Conservation (phyloP, 116 monocot species). For the Trichopus zeylanicus region DNA sequence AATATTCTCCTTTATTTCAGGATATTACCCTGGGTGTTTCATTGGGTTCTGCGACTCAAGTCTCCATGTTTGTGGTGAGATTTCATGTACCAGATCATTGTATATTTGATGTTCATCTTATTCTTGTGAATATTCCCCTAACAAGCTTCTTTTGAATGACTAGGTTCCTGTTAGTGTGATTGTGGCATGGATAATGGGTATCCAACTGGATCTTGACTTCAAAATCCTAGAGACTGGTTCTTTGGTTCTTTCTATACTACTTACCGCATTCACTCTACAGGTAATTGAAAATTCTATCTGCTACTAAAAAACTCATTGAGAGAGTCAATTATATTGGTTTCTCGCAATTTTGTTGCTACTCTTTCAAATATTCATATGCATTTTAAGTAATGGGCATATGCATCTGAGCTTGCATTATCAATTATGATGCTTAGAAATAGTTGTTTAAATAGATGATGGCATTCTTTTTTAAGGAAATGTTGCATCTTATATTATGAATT, state of each 20-base stretch:
- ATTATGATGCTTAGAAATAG: too few relatives aligned
- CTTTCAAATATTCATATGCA: too few relatives aligned
- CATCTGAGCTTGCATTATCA: too few relatives aligned
- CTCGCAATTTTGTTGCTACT: too few relatives aligned
- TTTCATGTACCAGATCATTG: neutral
- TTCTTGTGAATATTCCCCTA: neutral
- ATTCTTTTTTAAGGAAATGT: too few relatives aligned
- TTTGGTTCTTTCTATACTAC: slow-evolving; percentile 35
- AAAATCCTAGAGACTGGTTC: slow-evolving; percentile 54
- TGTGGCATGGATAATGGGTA: slow-evolving; percentile 70
- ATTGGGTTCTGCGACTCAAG: slow-evolving; percentile 71
- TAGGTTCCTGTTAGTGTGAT: slow-evolving; percentile 61
- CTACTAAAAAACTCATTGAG: too few relatives aligned
- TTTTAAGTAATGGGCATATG: too few relatives aligned
- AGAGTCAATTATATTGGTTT: too few relatives aligned
- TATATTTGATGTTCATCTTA: neutral
- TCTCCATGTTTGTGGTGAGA: slow-evolving; percentile 81
- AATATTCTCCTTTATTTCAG: slow-evolving; percentile 10
- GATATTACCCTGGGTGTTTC: slow-evolving; percentile 80
- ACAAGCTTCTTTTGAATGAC: neutral
- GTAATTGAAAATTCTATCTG: slow-evolving; percentile 11
- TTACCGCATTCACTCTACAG: slow-evolving; percentile 49
- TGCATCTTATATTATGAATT: too few relatives aligned
- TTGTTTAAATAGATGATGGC: too few relatives aligned
- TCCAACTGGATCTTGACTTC: slow-evolving; percentile 71